A percentile compares a stretch with the other conserved stretches of the same genome.
Conservation (phyloP, 192 early-diverging fungal species). For the Nowakowskiella sp. region DNA sequence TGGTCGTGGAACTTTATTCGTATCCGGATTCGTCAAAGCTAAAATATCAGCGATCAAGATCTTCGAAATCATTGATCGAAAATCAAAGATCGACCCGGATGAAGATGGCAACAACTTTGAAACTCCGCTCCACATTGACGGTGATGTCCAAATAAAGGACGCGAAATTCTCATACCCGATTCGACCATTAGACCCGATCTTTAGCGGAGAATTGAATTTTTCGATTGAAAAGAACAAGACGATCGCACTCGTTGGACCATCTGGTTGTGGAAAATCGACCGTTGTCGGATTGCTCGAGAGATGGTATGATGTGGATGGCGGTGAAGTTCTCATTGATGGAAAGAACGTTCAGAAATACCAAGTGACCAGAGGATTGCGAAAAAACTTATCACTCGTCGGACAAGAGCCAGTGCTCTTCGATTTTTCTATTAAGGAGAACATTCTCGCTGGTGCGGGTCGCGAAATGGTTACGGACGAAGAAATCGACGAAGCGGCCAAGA, state of each 20-base stretch:
- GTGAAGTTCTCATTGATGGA: not conserved
- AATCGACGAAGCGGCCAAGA: conserved; percentile 38
- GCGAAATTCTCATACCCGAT: conserved; percentile 62
- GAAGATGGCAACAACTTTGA: conserved; percentile 25
- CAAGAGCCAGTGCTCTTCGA: conserved; percentile 57
- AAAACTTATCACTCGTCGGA: conserved; percentile 51
- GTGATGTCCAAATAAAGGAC: conserved; percentile 11
- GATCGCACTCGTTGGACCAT: conserved; percentile 59
- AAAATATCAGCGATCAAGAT: conserved; percentile 68
- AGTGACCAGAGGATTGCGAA: not conserved
- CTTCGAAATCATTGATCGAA: conserved; percentile 63
- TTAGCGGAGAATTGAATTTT: conserved; percentile 32
- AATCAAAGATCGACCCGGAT: conserved; percentile 55
- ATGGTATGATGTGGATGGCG: conserved; percentile 57
- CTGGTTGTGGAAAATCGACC: conserved; percentile 64
- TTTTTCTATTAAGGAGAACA: conserved; percentile 70
- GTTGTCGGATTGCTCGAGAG: conserved; percentile 55
- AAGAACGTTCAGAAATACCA: conserved; percentile 16
- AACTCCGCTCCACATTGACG: conserved; percentile 9
- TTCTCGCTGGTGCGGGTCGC: conserved; percentile 40
- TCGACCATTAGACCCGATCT: conserved; percentile 48
- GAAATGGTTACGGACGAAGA: conserved; percentile 43
- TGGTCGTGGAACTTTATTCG: conserved; percentile 58
- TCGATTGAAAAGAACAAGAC: conserved; percentile 3
- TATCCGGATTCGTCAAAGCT: conserved; percentile 70